These are phyloP conservation scores for Rutstroemia sp. DNA, from an alignment of 2,329 filamentous ascomycete genomes.

Conservation along the genomic window DNA sequence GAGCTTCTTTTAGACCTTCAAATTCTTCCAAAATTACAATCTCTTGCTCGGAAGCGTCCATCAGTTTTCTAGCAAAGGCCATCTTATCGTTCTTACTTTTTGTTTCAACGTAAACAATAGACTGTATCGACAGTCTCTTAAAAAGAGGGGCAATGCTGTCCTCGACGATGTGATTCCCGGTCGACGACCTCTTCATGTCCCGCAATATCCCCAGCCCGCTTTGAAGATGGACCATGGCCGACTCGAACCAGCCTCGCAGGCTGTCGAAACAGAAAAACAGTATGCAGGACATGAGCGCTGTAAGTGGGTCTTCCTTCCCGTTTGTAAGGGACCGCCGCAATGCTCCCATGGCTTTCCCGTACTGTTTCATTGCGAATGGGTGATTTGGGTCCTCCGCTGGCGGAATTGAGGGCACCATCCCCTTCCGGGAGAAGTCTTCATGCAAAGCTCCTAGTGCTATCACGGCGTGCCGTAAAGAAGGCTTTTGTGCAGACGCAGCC, in stretches of 20 bases:
- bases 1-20: slow-evolving; percentile 19
- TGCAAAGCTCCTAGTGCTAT: no score
- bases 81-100: slow-evolving; percentile 13
- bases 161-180: slow-evolving; percentile 16
- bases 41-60: slow-evolving; percentile 10
- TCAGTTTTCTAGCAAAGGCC: slow-evolving; percentile 16
- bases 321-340: neutral
- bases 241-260: slow-evolving; percentile 22
- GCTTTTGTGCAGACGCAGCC: neutral
- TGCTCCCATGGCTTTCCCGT: no score
- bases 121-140: slow-evolving; percentile 21
- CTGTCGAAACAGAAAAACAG: slow-evolving; percentile 24
- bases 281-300: slow-evolving; percentile 20
- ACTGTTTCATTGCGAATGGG: no score
- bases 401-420: no score
- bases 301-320: slow-evolving; percentile 12
- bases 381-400: no score
- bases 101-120: slow-evolving; percentile 27
- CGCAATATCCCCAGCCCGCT: slow-evolving; percentile 24
- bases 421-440: no score
- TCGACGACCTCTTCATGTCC: slow-evolving; percentile 12
- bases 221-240: slow-evolving; percentile 25
- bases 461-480: no score
- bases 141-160: slow-evolving; percentile 23
- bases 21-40: slow-evolving; percentile 17